Percentiles rank a stretch among this genome's conserved stretches.
phyloP scores from a whole-genome alignment of 2,329 filamentous ascomycete species.

The Colletotrichum spaethianum region DNA sequence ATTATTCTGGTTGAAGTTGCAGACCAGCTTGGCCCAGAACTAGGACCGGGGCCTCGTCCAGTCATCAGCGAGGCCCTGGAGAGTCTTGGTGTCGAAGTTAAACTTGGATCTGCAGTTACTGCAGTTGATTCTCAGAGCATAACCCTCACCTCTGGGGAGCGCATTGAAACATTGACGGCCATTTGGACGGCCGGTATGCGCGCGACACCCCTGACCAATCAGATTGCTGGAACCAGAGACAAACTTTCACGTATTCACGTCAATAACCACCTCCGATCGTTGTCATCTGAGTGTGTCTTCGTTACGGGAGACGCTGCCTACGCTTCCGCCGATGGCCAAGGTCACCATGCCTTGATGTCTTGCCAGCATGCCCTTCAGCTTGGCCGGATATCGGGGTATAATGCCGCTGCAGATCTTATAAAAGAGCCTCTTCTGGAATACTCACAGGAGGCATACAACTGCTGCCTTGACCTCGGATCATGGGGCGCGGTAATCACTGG shows the following conservation, averaged over 20 bases:
- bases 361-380: constrained; percentile 56
- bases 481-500: constrained; percentile 48
- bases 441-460: constrained; percentile 49
- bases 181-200: constrained; percentile 56
- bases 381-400: constrained; percentile 52
- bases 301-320: constrained; percentile 53
- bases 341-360: constrained; percentile 52
- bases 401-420: constrained; percentile 53
- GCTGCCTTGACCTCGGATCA: constrained; percentile 54
- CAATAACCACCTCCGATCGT: constrained; percentile 48
- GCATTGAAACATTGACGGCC: constrained; percentile 50
- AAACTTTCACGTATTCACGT: constrained; percentile 48
- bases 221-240: constrained; percentile 50
- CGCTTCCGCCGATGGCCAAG: constrained; percentile 44
- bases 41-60: constrained; percentile 52
- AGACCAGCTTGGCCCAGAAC: constrained; percentile 49
- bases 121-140: constrained; percentile 47
- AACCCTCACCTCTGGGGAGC: constrained; percentile 48
- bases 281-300: constrained; percentile 45
- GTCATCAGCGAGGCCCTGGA: constrained; percentile 50
- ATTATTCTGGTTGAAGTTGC: constrained; percentile 50
- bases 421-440: constrained; percentile 45
- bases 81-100: constrained; percentile 48
- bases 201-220: constrained; percentile 50
- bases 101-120: constrained; percentile 47